Evolutionary conservation across 495 filamentous ascomycete species (phyloP).

Genomic region (Thermothielavioides terrestris): DNA sequence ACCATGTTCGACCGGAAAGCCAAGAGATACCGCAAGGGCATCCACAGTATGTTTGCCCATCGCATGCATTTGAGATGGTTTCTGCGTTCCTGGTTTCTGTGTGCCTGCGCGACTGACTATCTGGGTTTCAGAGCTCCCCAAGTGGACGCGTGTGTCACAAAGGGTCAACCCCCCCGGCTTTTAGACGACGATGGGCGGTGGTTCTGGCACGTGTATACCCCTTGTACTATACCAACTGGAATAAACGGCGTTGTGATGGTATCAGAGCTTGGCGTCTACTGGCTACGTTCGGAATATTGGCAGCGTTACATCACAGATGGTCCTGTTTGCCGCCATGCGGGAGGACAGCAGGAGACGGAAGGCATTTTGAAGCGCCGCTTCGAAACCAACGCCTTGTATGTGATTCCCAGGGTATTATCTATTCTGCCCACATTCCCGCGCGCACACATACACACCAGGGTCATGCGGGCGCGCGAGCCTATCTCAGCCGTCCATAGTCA

Average conservation of each 20-base stretch:
- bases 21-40: slow-evolving; percentile 89
- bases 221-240: slow-evolving; percentile 21
- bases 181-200: slow-evolving; percentile 36
- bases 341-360: no score
- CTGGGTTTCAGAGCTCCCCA: slow-evolving; percentile 63
- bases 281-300: not conserved
- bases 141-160: slow-evolving; percentile 93
- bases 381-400: slow-evolving; percentile 5
- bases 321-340: no score
- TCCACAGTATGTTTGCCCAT: slow-evolving; percentile 93
- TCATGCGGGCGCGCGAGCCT: not conserved
- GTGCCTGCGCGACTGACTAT: slow-evolving; percentile 11
- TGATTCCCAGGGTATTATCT: slow-evolving; percentile 15
- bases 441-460: not conserved
- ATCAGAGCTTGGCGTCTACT: not conserved
- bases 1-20: slow-evolving; percentile 95
- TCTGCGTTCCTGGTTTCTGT: no score
- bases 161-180: slow-evolving; percentile 90
- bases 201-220: slow-evolving; percentile 15
- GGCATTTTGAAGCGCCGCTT: no score
- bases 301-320: no score
- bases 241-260: slow-evolving; percentile 14
- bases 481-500: slow-evolving; percentile 42
- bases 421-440: not conserved
- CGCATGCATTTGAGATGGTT: no score